Base-by-base conservation (phyloP, 805 yeast species). In the Kockiozyma suomiensis region DNA sequence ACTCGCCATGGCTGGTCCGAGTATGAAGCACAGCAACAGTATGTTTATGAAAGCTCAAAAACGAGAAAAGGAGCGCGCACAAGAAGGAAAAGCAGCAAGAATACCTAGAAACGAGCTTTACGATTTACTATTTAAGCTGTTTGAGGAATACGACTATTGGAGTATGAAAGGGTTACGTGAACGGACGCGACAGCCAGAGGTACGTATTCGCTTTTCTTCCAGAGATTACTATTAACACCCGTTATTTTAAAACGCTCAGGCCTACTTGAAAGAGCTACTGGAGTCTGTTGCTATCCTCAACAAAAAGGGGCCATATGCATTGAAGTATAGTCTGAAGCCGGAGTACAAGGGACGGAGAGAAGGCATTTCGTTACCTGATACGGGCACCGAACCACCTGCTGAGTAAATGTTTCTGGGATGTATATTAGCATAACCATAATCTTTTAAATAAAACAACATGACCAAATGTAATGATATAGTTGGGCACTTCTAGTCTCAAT, bases 111-210 rank as follows among this genome's bases (percentile, higher is more conserved):
- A 88, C 72, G 97, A 91, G 65, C 81, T 94, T 59, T 82, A 93
- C 80, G 97, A 92, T 74, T 76, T 89, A 66, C 77, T 94, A 67
- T 94, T 94, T 83, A 82, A 87, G 68, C 79, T 93, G 69, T 94
- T 94, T 74, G 97, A 91, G 74, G 96, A 92, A 73, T 90, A 88
- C 73, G 97, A 93, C 72, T 94, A 92, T 74, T 94, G 99, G 99
- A 85, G 94, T 10, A 81, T 94, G 80, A 91, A 91, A 75, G 97
- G 97, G 41, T 79, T 94, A 63, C 87, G 90, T 70, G 99, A 94
- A 72, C 83, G 96, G 67, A 91, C 97, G 1, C 86, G 87, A 69
- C 99, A 94, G 78, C 99, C 99, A 1, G 99, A 94, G 72, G 73
- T 71, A 54, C 13, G 30, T 35, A 37, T 45, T 10, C 4, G 23